Evolutionary conservation across 2,329 filamentous ascomycete species (phyloP), one percentile per base, ranked within the genome.

Genomic region (Verticillium alfalfae): DNA sequence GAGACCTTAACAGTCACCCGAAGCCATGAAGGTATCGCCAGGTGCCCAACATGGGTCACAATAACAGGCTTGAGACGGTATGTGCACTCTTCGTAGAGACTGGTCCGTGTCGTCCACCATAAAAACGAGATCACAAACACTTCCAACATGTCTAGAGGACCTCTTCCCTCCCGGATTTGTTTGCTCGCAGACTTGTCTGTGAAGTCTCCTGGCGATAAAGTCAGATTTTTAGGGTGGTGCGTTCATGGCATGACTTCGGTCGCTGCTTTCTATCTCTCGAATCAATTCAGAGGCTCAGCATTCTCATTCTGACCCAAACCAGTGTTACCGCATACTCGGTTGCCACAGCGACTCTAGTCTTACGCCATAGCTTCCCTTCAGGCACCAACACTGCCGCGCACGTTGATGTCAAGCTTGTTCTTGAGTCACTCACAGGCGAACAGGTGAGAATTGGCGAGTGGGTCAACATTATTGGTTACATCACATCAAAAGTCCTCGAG

Each of bases 211-310:
- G 84, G 85, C 49, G 84, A 87, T n/a, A 98, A 98, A 77, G 89
- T 97, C 64, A 88, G 94, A 64, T 96, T 98, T 74, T 77, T 98
- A 58, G 93, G 92, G 75, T 97, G 93, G 94, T 97, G 82, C 18
- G 58, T 39, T 10, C 39, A 45, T 31, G 26, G 26, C 26, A 5
- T 5, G 26, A 4, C 26, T 31, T 31, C 26, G 4, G 26, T 31
- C 26, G 26, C 26, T 31, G 26, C 26, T 31, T 31, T 31, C 26
- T 31, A 31, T 31, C 26, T 31, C 26, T 31, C 4, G 26, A 31
- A 31, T 31, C 26, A 31, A 31, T 31, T 5, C 26, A 45, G n/a
- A 18, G 8, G 5, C 18, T 55, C 34, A 34, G 31, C 2, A 3
- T 36, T 7, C 36, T 9, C 36, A 3, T 10, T 13, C 13, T 37